Base-by-base conservation (phyloP, 495 filamentous ascomycete genomes). In the Schizothecium vesticola region DNA sequence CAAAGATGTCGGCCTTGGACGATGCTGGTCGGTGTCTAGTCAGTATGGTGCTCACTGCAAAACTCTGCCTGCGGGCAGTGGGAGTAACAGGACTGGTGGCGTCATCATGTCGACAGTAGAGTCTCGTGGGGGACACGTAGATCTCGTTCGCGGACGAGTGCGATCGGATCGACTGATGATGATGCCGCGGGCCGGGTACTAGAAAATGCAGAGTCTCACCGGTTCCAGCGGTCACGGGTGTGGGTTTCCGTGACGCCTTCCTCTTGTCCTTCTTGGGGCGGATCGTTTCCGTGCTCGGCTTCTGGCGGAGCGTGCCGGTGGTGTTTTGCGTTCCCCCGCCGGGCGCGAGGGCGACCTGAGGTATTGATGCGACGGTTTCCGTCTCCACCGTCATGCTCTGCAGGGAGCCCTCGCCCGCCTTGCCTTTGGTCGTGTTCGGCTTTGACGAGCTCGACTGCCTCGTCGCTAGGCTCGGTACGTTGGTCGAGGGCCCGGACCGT, bases 341-440 rank as follows among this genome's bases (percentile, higher is more conserved):
- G 26, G 90, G 85, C 25, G 89, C 88, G 31, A 96, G 78, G 13
- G 92, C 90, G n/a, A 96, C 88, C 73, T 96, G 94, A 7, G 92
- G 93, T 36, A 97, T 91, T 19, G 95, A 94, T 36, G 86, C 91
- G 61, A 99, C 96, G 5, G 93, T 96, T 81, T 99, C 95, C 4
- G 95, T 98, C 80, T 99, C 95, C 13, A 99, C 94, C 51, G 92
- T 97, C 95, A 99, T 99, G 71, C 92, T 96, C 72, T 89, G 89
- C 31, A 91, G 86, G 16, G 92, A 89, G 11, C 87, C 88, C 74
- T 97, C 94, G 56, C 85, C 80, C 16, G 82, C 86, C 82, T 80
- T 92, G 87, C 36, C 86, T 81, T 81, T 84, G 22, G 70, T 70
- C 61, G 67, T 72, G 60, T 71, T 72, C 66, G 79, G 81, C 70